Evolutionary conservation across 2,329 filamentous ascomycete species (phyloP).

Genomic region (Nemania sp.): DNA sequence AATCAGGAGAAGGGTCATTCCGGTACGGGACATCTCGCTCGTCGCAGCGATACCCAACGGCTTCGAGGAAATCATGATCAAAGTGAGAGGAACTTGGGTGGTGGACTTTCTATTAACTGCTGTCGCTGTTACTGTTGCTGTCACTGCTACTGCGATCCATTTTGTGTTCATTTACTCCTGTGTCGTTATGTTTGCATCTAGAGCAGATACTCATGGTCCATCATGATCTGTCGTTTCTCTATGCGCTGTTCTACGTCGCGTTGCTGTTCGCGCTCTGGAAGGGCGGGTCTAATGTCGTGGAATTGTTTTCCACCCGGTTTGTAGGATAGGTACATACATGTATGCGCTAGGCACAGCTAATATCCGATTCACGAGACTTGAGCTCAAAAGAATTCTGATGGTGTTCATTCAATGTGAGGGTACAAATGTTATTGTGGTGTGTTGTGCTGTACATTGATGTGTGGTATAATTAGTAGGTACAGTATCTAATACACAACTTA

Average conservation of each 20-base stretch:
- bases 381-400: too few species aligned
- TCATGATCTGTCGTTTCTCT: background rate
- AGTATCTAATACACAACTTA: too few species aligned
- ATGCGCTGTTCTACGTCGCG: background rate
- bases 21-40: background rate
- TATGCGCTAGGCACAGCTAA: slow-evolving; percentile 8
- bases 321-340: slow-evolving; percentile 12
- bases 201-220: background rate
- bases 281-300: background rate
- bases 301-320: background rate
- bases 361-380: background rate
- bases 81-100: too few species aligned
- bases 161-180: slow-evolving; percentile 5
- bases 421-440: too few species aligned
- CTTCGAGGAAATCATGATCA: too few species aligned
- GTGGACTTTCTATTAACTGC: too few species aligned
- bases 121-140: background rate
- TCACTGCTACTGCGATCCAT: slow-evolving; percentile 4
- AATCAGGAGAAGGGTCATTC: slow-evolving; percentile 9
- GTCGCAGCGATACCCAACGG: background rate
- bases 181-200: slow-evolving; percentile 1
- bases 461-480: too few species aligned
- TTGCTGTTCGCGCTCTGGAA: background rate
- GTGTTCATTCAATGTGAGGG: too few species aligned
- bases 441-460: too few species aligned